Percentiles rank a stretch among this genome's conserved stretches.
Conservation (phyloP, 2,329 filamentous ascomycete genomes). For the Triangularia setosa region DNA sequence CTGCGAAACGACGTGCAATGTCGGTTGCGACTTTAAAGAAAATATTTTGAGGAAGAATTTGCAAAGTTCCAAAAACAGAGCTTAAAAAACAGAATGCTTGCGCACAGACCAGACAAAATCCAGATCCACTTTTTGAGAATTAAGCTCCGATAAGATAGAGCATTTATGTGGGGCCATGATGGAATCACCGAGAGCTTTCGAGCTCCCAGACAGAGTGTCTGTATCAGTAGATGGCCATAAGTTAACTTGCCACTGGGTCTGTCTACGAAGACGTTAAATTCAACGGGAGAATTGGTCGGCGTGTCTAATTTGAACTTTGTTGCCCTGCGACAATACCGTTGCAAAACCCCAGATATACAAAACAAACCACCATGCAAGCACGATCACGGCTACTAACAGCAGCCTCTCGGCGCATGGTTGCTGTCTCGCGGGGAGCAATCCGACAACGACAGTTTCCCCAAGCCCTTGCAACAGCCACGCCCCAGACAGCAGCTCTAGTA, state of each 20-base stretch:
- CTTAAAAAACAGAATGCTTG: constrained; percentile 15
- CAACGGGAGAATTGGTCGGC: not conserved
- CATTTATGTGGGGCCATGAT: constrained; percentile 9
- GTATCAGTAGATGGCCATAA: not conserved
- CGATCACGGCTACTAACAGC: constrained; percentile 36
- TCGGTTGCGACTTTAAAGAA: not conserved
- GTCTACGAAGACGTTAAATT: not conserved
- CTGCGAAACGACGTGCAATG: not conserved
- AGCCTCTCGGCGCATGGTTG: constrained; percentile 32
- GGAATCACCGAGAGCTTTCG: constrained; percentile 28
- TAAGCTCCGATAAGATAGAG: constrained; percentile 24
- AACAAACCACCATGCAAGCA: constrained; percentile 43
- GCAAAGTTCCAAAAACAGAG: not conserved
- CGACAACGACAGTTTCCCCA: constrained; percentile 21
- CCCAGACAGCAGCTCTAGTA: not conserved
- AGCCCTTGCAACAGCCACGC: constrained; percentile 6
- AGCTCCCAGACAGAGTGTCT: constrained; percentile 5
- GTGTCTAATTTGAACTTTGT: not conserved
- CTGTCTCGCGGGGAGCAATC: constrained; percentile 24
- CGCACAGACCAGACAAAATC: constrained; percentile 12
- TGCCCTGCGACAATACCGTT: not conserved
- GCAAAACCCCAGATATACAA: constrained; percentile 5
- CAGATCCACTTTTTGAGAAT: not conserved
- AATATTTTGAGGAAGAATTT: not conserved
- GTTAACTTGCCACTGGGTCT: not conserved